phyloP scores from a whole-genome alignment of 2,329 filamentous ascomycete species.

The Plectosphaerella sp. region DNA sequence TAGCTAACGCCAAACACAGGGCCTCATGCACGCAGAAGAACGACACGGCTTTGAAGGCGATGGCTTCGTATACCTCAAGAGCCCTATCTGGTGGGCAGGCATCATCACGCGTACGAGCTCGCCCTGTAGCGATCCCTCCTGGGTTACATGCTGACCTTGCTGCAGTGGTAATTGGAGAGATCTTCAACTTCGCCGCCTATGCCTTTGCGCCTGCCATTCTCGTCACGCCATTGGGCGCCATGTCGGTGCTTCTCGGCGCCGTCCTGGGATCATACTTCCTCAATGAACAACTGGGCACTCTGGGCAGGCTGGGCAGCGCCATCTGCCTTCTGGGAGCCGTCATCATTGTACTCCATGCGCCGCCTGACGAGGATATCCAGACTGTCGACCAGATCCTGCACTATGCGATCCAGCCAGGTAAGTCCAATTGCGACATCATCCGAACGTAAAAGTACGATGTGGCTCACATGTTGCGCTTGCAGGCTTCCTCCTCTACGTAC shows the following conservation, averaged over 20 bases:
- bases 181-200: conserved; percentile 97
- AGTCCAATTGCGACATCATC: conserved; percentile 15
- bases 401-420: conserved; percentile 89
- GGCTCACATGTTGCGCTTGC: conserved; percentile 3
- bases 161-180: conserved; percentile 83
- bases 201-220: conserved; percentile 98
- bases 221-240: conserved; percentile 87
- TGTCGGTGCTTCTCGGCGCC: conserved; percentile 92
- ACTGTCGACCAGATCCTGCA: conserved; percentile 89
- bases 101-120: conserved; percentile 74
- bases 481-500: conserved; percentile 89
- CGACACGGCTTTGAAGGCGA: conserved; percentile 95
- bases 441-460: neutral
- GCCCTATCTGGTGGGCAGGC: conserved; percentile 96
- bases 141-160: conserved; percentile 6
- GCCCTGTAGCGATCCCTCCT: neutral
- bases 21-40: conserved; percentile 85
- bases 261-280: conserved; percentile 94
- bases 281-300: conserved; percentile 79
- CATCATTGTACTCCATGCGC: conserved; percentile 95
- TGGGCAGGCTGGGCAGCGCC: conserved; percentile 92
- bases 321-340: conserved; percentile 94
- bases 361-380: conserved; percentile 84
- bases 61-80: conserved; percentile 89
- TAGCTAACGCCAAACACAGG: conserved; percentile 43